Evolutionary conservation across 2,329 filamentous ascomycete genomes (phyloP).

Genomic region (Macrophomina tecta): DNA sequence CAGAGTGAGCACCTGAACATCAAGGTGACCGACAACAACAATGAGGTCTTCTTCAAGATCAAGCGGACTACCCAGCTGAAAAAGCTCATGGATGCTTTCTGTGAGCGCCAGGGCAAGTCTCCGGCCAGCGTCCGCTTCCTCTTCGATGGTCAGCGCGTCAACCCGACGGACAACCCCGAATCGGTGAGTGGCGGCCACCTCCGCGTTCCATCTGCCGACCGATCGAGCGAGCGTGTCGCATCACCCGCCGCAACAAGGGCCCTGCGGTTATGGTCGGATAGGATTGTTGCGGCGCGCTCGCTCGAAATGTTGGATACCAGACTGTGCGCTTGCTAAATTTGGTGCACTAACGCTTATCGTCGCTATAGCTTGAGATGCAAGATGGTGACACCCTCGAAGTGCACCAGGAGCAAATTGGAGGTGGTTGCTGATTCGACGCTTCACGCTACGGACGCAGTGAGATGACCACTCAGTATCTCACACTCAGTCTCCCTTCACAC

Average conservation of each 20-base stretch:
- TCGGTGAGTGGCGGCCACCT: slow-evolving; percentile 67
- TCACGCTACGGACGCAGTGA: slow-evolving; percentile 6
- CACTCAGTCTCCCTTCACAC: slow-evolving; percentile 7
- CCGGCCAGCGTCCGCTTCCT: slow-evolving; percentile 86
- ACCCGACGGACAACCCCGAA: slow-evolving; percentile 87
- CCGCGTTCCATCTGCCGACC: not conserved
- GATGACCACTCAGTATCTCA: not conserved
- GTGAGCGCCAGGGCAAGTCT: slow-evolving; percentile 92
- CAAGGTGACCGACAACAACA: slow-evolving; percentile 99
- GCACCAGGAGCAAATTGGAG: slow-evolving; percentile 97
- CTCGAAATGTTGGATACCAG: not conserved
- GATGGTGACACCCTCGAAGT: slow-evolving; percentile 97
- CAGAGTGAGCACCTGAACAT: slow-evolving; percentile 90
- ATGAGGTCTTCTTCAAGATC: slow-evolving; percentile 99
- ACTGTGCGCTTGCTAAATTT: not conserved
- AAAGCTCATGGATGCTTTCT: slow-evolving; percentile 98
- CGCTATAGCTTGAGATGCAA: slow-evolving; percentile 84
- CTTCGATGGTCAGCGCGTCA: slow-evolving; percentile 93
- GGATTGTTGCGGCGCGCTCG: not conserved
- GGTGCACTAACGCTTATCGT: not conserved
- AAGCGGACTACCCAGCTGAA: slow-evolving; percentile 95
- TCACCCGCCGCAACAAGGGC: not conserved
- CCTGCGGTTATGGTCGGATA: not conserved
- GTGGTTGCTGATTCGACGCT: slow-evolving; percentile 49
- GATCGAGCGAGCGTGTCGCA: not conserved